These are phyloP conservation scores for Talaromyces nanjingensis DNA, from an alignment of 495 filamentous ascomycete species.

Conservation along the genomic window DNA sequence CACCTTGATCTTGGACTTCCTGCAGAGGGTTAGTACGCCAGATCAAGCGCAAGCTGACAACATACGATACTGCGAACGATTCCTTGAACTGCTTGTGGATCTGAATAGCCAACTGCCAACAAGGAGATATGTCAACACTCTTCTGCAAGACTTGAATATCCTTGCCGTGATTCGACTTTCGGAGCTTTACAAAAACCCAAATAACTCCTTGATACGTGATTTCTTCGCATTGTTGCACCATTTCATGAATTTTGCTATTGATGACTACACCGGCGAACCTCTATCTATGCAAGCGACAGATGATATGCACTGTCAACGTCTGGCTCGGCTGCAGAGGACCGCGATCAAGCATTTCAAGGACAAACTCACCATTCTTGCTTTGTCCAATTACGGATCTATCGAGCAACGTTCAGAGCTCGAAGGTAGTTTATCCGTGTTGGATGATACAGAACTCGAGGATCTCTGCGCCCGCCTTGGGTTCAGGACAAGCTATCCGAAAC, in stretches of 20 bases:
- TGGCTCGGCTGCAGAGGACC: slow-evolving; percentile 75
- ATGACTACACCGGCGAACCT: slow-evolving; percentile 82
- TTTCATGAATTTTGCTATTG: slow-evolving; percentile 80
- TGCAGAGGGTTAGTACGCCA: slow-evolving; percentile 61
- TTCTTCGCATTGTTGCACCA: slow-evolving; percentile 72
- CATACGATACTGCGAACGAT: slow-evolving; percentile 81
- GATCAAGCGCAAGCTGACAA: slow-evolving; percentile 49
- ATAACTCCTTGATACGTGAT: slow-evolving; percentile 76
- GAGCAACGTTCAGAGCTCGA: slow-evolving; percentile 72
- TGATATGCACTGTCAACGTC: slow-evolving; percentile 64
- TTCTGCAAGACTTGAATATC: slow-evolving; percentile 88
- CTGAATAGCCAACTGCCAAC: slow-evolving; percentile 91
- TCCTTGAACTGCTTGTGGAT: slow-evolving; percentile 85
- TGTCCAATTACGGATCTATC: slow-evolving; percentile 88
- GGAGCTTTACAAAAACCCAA: slow-evolving; percentile 63
- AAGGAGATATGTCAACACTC: slow-evolving; percentile 83
- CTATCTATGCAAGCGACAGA: slow-evolving; percentile 65
- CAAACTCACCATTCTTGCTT: slow-evolving; percentile 80
- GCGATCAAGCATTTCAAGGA: slow-evolving; percentile 81
- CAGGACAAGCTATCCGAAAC: slow-evolving; percentile 70
- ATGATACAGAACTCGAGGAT: slow-evolving; percentile 62
- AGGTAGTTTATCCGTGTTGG: slow-evolving; percentile 64
- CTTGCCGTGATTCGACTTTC: slow-evolving; percentile 75
- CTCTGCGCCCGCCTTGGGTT: slow-evolving; percentile 69
- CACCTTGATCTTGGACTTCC: slow-evolving; percentile 75